These are phyloP conservation scores for Secale cereale DNA, from an alignment of 176 grass and related monocot genomes.

Conservation along the genomic window DNA sequence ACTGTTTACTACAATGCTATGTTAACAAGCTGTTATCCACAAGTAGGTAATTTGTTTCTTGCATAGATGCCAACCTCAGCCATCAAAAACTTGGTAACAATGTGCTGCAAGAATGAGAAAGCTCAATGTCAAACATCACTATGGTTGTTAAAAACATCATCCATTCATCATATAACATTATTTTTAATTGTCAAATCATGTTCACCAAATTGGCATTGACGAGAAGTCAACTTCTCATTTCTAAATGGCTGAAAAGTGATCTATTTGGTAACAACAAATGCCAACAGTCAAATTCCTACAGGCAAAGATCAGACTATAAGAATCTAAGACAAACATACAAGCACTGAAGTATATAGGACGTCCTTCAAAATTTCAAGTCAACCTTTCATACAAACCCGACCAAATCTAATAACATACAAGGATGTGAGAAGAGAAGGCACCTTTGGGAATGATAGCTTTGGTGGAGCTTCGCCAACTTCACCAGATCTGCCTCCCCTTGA, in stretches of 20 bases:
- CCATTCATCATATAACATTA: not conserved
- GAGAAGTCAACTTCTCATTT: not conserved
- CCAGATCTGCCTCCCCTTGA: too few relatives aligned
- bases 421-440: too few relatives aligned
- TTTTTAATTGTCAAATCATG: not conserved
- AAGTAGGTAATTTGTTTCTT: conserved; percentile 43
- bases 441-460: too few relatives aligned
- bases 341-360: too few relatives aligned
- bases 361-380: too few relatives aligned
- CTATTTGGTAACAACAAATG: not conserved
- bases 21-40: conserved; percentile 41
- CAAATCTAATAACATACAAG: too few relatives aligned
- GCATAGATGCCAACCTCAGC: conserved; percentile 44
- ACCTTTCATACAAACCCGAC: too few relatives aligned
- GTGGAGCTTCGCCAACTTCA: too few relatives aligned
- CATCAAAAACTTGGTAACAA: conserved; percentile 40
- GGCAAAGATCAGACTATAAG: too few relatives aligned
- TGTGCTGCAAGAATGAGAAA: conserved; percentile 29
- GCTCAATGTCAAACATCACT: not conserved
- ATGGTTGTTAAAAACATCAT: not conserved
- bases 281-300: too few relatives aligned
- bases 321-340: too few relatives aligned
- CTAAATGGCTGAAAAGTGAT: not conserved
- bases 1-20: not conserved
- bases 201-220: not conserved